phyloP scores from a whole-genome alignment of 176 grass and related monocot species.

The Carex parvula region DNA sequence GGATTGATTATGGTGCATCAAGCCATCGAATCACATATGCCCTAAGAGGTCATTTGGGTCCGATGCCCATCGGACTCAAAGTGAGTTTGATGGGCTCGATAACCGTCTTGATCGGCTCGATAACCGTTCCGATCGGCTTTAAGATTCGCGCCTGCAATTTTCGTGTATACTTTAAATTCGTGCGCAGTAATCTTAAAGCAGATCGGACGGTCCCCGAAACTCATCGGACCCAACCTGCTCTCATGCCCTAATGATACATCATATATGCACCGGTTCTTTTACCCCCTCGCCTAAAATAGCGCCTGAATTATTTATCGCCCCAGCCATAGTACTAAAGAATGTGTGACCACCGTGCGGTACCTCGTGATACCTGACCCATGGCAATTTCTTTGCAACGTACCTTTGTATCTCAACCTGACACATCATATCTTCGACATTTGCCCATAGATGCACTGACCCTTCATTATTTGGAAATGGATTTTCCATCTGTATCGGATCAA shows the following conservation, averaged over 20 bases:
- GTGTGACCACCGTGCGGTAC: slow-evolving; percentile 41
- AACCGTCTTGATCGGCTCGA: too few relatives aligned
- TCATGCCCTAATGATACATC: not conserved
- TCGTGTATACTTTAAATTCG: too few relatives aligned
- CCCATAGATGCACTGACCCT: slow-evolving; percentile 63
- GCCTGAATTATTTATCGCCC: slow-evolving; percentile 34
- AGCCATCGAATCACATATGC: too few relatives aligned
- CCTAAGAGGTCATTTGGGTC: too few relatives aligned
- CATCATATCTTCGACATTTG: slow-evolving; percentile 41
- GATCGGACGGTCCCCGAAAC: too few relatives aligned
- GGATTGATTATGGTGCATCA: too few relatives aligned
- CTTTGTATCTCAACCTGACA: slow-evolving; percentile 53
- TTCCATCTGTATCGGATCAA: slow-evolving; percentile 41
- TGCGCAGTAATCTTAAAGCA: too few relatives aligned
- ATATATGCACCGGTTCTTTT: not conserved
- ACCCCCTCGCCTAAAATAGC: slow-evolving; percentile 33
- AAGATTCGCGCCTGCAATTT: too few relatives aligned
- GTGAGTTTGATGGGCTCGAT: too few relatives aligned
- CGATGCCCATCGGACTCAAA: too few relatives aligned
- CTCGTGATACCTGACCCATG: slow-evolving; percentile 65
- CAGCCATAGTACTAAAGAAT: slow-evolving; percentile 18
- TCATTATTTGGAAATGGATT: slow-evolving; percentile 57
- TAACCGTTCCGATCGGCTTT: too few relatives aligned
- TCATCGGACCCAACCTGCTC: too few relatives aligned
- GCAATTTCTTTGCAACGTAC: slow-evolving; percentile 43